These are phyloP conservation scores for Rhynchosporium secalis DNA, from an alignment of 2,329 filamentous ascomycete genomes.

Conservation along the genomic window DNA sequence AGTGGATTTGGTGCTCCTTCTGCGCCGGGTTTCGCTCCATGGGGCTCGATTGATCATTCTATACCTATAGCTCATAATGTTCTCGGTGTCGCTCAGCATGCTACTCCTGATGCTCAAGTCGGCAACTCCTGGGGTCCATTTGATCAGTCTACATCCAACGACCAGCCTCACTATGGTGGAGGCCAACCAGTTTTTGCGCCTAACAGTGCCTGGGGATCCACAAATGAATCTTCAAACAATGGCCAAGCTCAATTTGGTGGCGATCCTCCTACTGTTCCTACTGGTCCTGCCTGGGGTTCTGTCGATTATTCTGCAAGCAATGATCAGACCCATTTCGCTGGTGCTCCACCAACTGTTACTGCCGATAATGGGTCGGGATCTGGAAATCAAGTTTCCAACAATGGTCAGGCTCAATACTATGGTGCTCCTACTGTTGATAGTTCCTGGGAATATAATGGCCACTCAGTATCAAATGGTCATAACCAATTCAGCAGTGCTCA, in stretches of 20 bases:
- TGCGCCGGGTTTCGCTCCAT: neutral
- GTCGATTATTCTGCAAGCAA: neutral
- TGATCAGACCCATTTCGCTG: neutral
- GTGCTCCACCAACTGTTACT: neutral
- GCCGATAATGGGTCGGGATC: neutral
- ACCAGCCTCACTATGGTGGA: neutral
- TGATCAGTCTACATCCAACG: neutral
- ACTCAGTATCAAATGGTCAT: no score
- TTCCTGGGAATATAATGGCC: no score
- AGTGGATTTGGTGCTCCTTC: slow-evolving; percentile 1
- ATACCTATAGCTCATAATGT: no score
- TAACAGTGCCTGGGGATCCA: neutral
- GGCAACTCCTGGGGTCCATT: neutral
- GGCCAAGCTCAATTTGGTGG: neutral
- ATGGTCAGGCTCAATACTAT: neutral
- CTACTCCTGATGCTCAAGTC: neutral
- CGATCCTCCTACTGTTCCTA: neutral
- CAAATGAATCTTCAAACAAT: neutral
- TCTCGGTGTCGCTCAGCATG: neutral
- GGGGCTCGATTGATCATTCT: neutral
- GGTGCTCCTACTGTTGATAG: neutral
- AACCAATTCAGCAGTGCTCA: neutral
- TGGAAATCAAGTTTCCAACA: neutral
- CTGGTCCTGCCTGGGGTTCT: neutral
- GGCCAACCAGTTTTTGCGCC: neutral